A percentile compares a stretch with the other conserved stretches of the same genome.
phyloP scores from a whole-genome alignment of 2,329 filamentous ascomycete species.

The Bipolaris oryzae region DNA sequence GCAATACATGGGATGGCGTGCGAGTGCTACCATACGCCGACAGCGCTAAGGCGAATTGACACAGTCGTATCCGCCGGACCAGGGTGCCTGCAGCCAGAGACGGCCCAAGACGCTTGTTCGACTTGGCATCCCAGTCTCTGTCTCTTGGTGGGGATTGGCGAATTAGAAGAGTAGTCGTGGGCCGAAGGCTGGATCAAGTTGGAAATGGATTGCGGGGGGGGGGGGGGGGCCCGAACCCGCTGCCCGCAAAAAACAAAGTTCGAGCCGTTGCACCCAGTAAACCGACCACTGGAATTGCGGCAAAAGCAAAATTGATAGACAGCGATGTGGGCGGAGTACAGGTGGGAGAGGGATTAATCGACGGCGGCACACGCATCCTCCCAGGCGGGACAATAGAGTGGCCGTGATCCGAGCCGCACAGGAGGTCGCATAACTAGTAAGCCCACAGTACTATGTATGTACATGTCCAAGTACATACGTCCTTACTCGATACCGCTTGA shows the following conservation, averaged over 20 bases:
- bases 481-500: conserved; percentile 1
- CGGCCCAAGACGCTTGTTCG: background rate
- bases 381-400: no score
- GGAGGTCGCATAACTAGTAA: background rate
- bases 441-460: no score
- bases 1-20: background rate
- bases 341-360: background rate
- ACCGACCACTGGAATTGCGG: background rate
- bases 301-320: background rate
- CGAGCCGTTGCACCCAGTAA: background rate
- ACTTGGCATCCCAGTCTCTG: background rate
- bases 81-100: conserved; percentile 7
- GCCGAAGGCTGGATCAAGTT: background rate
- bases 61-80: background rate
- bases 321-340: no score
- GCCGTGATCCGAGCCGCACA: background rate
- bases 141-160: background rate
- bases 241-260: background rate
- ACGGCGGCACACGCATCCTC: background rate
- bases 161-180: background rate
- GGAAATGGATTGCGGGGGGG: background rate
- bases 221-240: background rate
- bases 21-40: background rate
- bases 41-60: background rate
- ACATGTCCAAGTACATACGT: no score